These are phyloP conservation scores for Saussurea involucrata DNA, from an alignment of 129 eudicot species.

Conservation along the genomic window DNA sequence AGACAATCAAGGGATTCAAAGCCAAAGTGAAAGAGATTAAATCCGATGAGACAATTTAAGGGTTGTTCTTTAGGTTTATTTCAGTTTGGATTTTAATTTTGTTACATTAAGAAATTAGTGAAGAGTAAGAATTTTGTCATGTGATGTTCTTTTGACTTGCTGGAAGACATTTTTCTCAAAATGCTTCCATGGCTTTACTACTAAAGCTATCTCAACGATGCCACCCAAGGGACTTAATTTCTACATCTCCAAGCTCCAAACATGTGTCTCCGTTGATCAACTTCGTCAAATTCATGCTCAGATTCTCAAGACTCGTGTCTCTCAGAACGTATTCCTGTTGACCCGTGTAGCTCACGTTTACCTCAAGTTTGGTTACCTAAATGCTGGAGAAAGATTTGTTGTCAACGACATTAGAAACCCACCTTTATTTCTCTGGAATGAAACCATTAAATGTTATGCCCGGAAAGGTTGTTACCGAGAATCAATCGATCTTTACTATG, in stretches of 20 bases:
- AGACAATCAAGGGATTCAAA: neutral
- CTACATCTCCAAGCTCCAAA: conserved; percentile 23
- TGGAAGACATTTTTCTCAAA: neutral
- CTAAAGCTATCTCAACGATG: neutral
- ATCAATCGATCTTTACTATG: conserved; percentile 22
- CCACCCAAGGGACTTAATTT: conserved; percentile 16
- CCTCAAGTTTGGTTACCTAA: conserved; percentile 16
- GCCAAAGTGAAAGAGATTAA: neutral
- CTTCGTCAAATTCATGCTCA: conserved; percentile 30
- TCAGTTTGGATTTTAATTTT: neutral
- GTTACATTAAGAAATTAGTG: neutral
- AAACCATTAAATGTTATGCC: conserved; percentile 24
- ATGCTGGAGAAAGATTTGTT: conserved; percentile 4
- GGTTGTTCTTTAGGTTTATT: neutral
- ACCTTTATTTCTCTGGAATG: conserved; percentile 33
- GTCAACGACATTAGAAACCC: conserved; percentile 8
- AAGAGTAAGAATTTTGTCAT: neutral
- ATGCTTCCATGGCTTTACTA: neutral
- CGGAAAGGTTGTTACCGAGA: conserved; percentile 13
- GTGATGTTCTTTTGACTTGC: no score
- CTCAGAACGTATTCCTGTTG: conserved; percentile 12
- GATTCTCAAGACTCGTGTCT: conserved; percentile 17
- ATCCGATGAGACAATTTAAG: neutral
- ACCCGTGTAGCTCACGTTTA: conserved; percentile 36
- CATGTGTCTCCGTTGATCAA: conserved; percentile 7